A percentile compares a stretch with the other conserved stretches of the same genome.
These are phyloP conservation scores for Vitis amurensis DNA, from an alignment of 164 flowering plant genomes.

Conservation along the genomic window DNA sequence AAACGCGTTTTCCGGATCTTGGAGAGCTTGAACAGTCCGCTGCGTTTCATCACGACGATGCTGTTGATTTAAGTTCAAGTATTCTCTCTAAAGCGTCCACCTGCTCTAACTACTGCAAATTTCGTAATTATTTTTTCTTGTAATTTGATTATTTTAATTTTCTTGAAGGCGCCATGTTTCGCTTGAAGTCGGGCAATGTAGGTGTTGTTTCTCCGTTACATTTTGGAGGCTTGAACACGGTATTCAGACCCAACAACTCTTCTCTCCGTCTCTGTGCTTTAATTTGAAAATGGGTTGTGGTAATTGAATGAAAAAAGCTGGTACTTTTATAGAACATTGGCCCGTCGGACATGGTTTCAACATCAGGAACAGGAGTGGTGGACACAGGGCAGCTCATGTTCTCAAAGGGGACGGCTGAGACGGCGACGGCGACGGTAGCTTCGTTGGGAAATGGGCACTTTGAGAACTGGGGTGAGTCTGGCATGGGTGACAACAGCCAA, in stretches of 20 bases:
- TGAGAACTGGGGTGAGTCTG: slow-evolving; percentile 83
- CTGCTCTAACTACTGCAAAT: slow-evolving; percentile 7
- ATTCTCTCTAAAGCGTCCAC: slow-evolving; percentile 9
- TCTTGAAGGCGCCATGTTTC: slow-evolving; percentile 35
- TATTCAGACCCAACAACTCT: slow-evolving; percentile 11
- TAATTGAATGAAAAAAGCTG: background rate
- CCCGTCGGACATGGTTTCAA: slow-evolving; percentile 25
- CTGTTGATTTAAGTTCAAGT: slow-evolving; percentile 68
- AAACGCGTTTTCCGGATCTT: slow-evolving; percentile 44
- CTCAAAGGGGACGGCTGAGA: slow-evolving; percentile 26
- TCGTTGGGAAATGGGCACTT: slow-evolving; percentile 41
- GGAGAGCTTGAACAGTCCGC: slow-evolving; percentile 59
- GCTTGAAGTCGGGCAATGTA: slow-evolving; percentile 33
- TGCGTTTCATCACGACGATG: slow-evolving; percentile 51
- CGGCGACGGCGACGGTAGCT: slow-evolving; percentile 14
- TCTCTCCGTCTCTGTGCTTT: background rate
- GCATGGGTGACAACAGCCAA: slow-evolving; percentile 68
- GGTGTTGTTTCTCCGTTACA: slow-evolving; percentile 27
- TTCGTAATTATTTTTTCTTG: too few species aligned
- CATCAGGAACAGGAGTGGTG: slow-evolving; percentile 29
- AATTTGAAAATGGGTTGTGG: background rate
- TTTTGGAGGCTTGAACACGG: slow-evolving; percentile 48
- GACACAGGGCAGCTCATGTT: slow-evolving; percentile 40
- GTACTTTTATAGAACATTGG: slow-evolving; percentile 21
- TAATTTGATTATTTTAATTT: background rate